phyloP scores from a whole-genome alignment of 2,329 filamentous ascomycete species.

The Akanthomyces uredinophilus region DNA sequence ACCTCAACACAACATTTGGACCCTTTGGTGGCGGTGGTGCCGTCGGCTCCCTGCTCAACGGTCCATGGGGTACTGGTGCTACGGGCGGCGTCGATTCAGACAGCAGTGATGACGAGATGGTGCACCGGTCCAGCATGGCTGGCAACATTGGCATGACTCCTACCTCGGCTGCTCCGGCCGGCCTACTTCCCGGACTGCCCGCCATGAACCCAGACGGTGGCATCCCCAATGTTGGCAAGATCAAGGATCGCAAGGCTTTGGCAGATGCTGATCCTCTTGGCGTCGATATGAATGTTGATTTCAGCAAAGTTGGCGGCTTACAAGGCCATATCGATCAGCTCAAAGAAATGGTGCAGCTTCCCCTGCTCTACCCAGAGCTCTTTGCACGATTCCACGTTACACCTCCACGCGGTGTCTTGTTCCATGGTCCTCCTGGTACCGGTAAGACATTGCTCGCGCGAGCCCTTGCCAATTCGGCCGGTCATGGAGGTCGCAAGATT shows the following conservation, averaged over 20 bases:
- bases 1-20: constrained; percentile 81
- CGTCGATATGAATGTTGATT: constrained; percentile 87
- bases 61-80: constrained; percentile 68
- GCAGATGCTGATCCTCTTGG: constrained; percentile 93
- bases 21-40: constrained; percentile 87
- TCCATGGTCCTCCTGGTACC: constrained; percentile 94
- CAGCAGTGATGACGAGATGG: constrained; percentile 89
- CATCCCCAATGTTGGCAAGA: constrained; percentile 77
- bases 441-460: constrained; percentile 96
- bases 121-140: constrained; percentile 50
- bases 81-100: constrained; percentile 84
- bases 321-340: constrained; percentile 93
- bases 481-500: constrained; percentile 84
- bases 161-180: constrained; percentile 44
- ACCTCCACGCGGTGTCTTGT: constrained; percentile 88
- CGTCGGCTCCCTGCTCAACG: constrained; percentile 64
- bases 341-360: constrained; percentile 97
- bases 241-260: constrained; percentile 86
- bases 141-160: constrained; percentile 61
- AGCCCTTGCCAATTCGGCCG: constrained; percentile 85
- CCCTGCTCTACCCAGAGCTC: constrained; percentile 88
- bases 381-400: constrained; percentile 90
- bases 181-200: constrained; percentile 38
- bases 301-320: constrained; percentile 88
- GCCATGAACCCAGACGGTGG: constrained; percentile 40